Evolutionary conservation across 73 alveolate genomes (phyloP), one percentile per base, ranked within the genome.

Genomic region (Uronychia binucleata): DNA sequence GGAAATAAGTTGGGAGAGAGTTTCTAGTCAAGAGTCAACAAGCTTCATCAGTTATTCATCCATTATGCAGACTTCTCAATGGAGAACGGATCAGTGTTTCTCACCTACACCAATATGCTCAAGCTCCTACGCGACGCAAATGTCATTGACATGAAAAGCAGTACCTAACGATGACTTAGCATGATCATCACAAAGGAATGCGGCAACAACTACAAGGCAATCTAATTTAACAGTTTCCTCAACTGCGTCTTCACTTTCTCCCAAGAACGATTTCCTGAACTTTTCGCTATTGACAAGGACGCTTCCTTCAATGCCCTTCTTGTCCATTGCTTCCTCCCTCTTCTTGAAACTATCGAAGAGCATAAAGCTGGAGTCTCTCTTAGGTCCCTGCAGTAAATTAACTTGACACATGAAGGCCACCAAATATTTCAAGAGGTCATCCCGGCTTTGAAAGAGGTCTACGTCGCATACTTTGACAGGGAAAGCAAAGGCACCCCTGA

Each of bases 21-120:
- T 46, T 46, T 46, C 19, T 19, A 46, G 19, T 46, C 67, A 46
- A 46, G 67, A 46, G 67, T 46, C n/a, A 46, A 19, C 19, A 46
- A 46, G 67, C 19, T 46, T 5, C 67, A 46, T 46, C 57, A 85
- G 59, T 75, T 85, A 26, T 85, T 77, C 31, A 26, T 85, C 35
- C 76, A 85, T 58, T 85, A 85, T 46, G 76, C 85, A 29, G 91
- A 85, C 58, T 85, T 75, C 30, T 85, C 91, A 5, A 27, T 85
- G 5, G 91, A 85, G 14, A 77, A 57, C 46, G 91, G 91, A 14
- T 77, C 76, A 13, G 77, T 85, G 26, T 85, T 35, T 76, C 35
- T 85, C 8, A 85, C 91, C 57, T 85, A 30, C 13, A 76, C 86
- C 8, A 85, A 85, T 77, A 28, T 85, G 58, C 0, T 85, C 19